These are phyloP conservation scores for Lepidium sativum DNA, from an alignment of 345 rosid species.

Conservation along the genomic window DNA sequence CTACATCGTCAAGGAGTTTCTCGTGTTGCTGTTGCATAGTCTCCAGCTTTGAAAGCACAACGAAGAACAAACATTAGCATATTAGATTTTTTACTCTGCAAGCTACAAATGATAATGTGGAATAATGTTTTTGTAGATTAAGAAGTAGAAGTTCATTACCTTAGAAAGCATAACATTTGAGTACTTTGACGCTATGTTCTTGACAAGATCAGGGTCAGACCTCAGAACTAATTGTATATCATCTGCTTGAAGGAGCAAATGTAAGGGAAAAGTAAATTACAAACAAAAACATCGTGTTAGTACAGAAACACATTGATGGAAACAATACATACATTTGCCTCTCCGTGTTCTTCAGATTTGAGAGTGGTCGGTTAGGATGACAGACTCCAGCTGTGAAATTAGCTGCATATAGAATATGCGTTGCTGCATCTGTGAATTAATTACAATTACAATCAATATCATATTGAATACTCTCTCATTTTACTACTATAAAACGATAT, in stretches of 20 bases:
- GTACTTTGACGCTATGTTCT: conserved; percentile 2
- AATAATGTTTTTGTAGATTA: not conserved
- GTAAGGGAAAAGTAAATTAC: not conserved
- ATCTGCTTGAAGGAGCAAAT: not conserved
- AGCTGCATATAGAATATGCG: not conserved
- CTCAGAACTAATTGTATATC: not conserved
- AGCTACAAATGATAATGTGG: not conserved
- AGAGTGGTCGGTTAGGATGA: not conserved
- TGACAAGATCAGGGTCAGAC: conserved; percentile 17
- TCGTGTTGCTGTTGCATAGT: conserved; percentile 19
- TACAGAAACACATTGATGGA: not conserved
- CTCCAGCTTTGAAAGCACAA: conserved; percentile 7
- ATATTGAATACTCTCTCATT: not conserved
- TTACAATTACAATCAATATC: not conserved
- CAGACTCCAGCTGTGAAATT: not conserved
- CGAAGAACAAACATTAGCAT: not conserved
- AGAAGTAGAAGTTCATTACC: not conserved
- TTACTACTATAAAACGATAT: not conserved
- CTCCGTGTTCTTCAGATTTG: not conserved
- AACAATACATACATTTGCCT: not conserved
- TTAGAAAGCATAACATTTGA: conserved; percentile 1
- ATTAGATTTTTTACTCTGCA: not conserved
- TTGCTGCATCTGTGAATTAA: conserved; percentile 6
- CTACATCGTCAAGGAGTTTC: conserved; percentile 11
- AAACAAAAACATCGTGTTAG: not conserved